Evolutionary conservation across 2,329 filamentous ascomycete genomes (phyloP), one percentile per base, ranked within the genome.

Genomic region (Aspergillus sp.): DNA sequence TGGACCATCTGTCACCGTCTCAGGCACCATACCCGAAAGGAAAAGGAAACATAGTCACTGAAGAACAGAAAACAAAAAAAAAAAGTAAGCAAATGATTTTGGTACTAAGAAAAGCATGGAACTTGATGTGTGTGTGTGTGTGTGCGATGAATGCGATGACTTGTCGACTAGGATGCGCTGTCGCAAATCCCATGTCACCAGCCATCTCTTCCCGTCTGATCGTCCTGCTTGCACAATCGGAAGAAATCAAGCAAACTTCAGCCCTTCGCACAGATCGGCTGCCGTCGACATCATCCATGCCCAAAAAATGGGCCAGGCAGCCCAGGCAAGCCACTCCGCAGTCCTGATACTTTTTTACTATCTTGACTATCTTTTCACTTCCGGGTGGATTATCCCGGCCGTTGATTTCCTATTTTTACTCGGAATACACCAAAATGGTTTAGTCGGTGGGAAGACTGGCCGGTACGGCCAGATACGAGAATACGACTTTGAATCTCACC

Each of bases 1-100:
- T 57, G 59, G 38, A 54, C 53, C 53, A 32, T 44, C 23, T 32
- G 53, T 55, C 39, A 32, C 39, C 53, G 53, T 55, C 56, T 41
- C 56, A 44, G 56, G 56, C 32, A 44, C 53, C 38, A 55, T 32
- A 13, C 39, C 25, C 10, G n/a, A 44, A 27, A 55, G 44, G 25
- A 32, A 47, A 55, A 55, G 41, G 15, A n/a, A 44, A 44, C 27
- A 30, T 11, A 32, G 27, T 17, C 38, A 27, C 1, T 17, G 30
- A 19, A 47, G 17, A 30, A 54, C 27, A 41, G 27, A 47, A 39
- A 21, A 27, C 6, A 30, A 3, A 25, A 41, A 39, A 47, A 25
- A 15, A 25, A 15, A 27, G 15, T n/a, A 42, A 21, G n/a, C 32
- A 27, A 32, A 47, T 38, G 36, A 32, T 19, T 13, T 36, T 13